Percentiles rank a stretch among this genome's conserved stretches.
Evolutionary conservation across 2,329 filamentous ascomycete species (phyloP).

Genomic region (Helminthosporium solani): DNA sequence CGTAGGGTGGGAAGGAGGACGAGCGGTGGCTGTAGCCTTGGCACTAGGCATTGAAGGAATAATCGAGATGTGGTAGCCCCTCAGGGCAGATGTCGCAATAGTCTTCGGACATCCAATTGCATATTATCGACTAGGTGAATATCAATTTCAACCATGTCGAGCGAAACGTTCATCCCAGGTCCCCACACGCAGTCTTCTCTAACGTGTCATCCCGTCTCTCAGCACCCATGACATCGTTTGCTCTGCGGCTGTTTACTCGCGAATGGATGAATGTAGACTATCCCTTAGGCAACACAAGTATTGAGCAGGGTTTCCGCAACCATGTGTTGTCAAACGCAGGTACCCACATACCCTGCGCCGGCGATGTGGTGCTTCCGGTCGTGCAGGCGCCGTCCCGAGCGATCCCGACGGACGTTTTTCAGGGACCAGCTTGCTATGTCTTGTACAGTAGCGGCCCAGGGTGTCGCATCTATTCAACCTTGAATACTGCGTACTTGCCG

Average conservation of each 20-base stretch:
- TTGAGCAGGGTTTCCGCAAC: neutral
- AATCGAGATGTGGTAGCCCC: neutral
- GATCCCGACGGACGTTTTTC: no score
- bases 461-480: neutral
- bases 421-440: no score
- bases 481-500: no score
- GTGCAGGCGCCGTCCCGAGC: neutral
- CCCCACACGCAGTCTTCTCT: neutral
- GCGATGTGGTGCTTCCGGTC: no score
- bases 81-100: neutral
- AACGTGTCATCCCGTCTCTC: neutral
- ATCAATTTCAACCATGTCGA: neutral
- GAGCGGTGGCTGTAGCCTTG: no score
- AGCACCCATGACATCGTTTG: neutral
- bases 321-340: neutral
- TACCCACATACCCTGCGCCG: no score
- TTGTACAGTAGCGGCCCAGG: no score
- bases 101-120: neutral
- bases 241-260: neutral
- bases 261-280: neutral
- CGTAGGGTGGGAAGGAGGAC: neutral
- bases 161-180: neutral
- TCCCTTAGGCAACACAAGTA: neutral
- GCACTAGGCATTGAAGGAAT: no score
- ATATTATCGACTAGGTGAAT: neutral